Evolutionary conservation across 371 early-diverging fungal species (phyloP).

Genomic region (Rhizomucor miehei): DNA sequence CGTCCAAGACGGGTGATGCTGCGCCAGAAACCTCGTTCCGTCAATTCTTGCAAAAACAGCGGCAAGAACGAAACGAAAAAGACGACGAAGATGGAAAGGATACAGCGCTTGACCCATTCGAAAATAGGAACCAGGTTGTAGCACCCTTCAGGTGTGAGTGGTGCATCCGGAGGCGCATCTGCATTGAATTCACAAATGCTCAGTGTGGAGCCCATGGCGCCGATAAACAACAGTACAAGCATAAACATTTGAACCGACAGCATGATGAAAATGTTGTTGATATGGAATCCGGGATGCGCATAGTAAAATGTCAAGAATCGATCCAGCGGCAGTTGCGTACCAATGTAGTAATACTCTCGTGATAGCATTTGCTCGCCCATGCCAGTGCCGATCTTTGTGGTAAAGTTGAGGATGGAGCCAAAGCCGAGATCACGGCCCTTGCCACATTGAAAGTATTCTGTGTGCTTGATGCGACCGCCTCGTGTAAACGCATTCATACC

Average conservation of each 20-base stretch:
- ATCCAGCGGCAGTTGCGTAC: conserved; percentile 81
- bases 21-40: conserved; percentile 81
- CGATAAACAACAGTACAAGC: conserved; percentile 73
- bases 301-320: conserved; percentile 88
- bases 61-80: conserved; percentile 85
- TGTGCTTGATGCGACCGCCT: conserved; percentile 88
- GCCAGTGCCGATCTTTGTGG: conserved; percentile 89
- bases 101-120: conserved; percentile 83
- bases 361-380: conserved; percentile 94
- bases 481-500: conserved; percentile 88
- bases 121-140: conserved; percentile 72
- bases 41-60: conserved; percentile 80
- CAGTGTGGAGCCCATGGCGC: conserved; percentile 66
- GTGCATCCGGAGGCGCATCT: conserved; percentile 43
- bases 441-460: conserved; percentile 91
- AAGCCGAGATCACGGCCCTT: conserved; percentile 93
- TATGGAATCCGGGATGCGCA: conserved; percentile 89
- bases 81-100: conserved; percentile 76
- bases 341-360: conserved; percentile 88
- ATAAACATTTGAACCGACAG: conserved; percentile 83
- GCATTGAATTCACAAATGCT: conserved; percentile 51
- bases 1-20: conserved; percentile 75
- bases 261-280: conserved; percentile 91
- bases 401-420: conserved; percentile 86
- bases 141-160: conserved; percentile 59